Evolutionary conservation across 73 alveolate genomes (phyloP), one percentile per base, ranked within the genome.

Genomic region (Tetrahymena borealis): DNA sequence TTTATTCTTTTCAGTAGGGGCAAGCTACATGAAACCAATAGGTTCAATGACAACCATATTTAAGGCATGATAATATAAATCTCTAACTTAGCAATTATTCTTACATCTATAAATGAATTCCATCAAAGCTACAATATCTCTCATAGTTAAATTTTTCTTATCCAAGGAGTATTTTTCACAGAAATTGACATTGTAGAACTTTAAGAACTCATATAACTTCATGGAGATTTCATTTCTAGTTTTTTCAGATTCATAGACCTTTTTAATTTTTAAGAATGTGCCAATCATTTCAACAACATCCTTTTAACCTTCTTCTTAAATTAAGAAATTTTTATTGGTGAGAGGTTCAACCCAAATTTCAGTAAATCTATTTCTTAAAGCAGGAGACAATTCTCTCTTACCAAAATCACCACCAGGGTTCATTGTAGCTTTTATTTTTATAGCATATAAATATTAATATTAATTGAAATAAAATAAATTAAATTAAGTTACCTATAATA

Each of bases 321-420:
- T 38, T 16, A 39, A 38, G 32, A 79, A 90, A 79, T 42, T 91
- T 79, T 90, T 94, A 43, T 31, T 85, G 9, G 85, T 60, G 5
- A 94, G 96, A 36, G 96, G 94, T 41, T 97, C 98, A 24, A 97
- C 99, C 99, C 98, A 99, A 32, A 99, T 98, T 93, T 99, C 99
- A 18, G 99, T 99, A 93, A 99, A 98, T 78, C 99, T 94, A 92
- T 99, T 98, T 77, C 99, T 96, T 91, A 99, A 95, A 60, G 99
- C 99, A 77, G 99, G 99, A 41, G 99, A 96, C 18, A 99, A 97
- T 40, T 94, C 96, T 94, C 99, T 98, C 96, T 99, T 99, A 20
- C 99, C 99, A 95, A 96, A 99, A 91, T 98, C 99, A 33, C 99
- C 99, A 28, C 99, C 97, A 18, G 99, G 99, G 95, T 99, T 99